Conservation (phyloP, 371 early-diverging fungal species). For the Rhizoclosmatium hyalinum region DNA sequence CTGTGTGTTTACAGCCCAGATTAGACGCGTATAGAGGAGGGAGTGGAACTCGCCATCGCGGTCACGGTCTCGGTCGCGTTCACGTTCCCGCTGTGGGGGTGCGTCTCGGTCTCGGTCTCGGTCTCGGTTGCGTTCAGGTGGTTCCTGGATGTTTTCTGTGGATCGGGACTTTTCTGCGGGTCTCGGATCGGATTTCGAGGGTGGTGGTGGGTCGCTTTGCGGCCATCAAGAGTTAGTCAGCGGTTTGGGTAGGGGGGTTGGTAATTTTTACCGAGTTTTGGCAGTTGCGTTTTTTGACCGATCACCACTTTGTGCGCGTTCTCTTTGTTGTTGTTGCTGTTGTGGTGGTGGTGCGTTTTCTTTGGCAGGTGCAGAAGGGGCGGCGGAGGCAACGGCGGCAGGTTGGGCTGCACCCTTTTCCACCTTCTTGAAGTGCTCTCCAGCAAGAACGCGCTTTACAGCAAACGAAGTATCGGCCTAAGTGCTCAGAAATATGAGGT, state of each 20-base stretch:
- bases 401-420: slow-evolving; percentile 1
- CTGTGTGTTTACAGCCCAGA: no score
- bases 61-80: neutral
- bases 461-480: slow-evolving; percentile 49
- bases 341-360: slow-evolving; percentile 11
- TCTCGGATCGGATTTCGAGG: slow-evolving; percentile 1
- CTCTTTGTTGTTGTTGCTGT: slow-evolving; percentile 27
- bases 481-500: neutral
- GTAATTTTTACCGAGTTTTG: neutral
- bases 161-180: neutral
- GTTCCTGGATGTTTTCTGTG: neutral
- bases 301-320: neutral
- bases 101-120: slow-evolving; percentile 9
- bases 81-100: slow-evolving; percentile 3
- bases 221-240: neutral
- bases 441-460: slow-evolving; percentile 50
- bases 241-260: neutral
- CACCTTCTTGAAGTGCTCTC: slow-evolving; percentile 47
- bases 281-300: neutral
- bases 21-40: no score
- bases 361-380: neutral
- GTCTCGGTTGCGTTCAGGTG: neutral
- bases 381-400: neutral
- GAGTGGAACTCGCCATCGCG: neutral
- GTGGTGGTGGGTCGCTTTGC: neutral